A percentile compares a stretch with the other conserved stretches of the same genome.
phyloP scores from a whole-genome alignment of 2,329 filamentous ascomycete genomes.

The Ramularia endophylla region DNA sequence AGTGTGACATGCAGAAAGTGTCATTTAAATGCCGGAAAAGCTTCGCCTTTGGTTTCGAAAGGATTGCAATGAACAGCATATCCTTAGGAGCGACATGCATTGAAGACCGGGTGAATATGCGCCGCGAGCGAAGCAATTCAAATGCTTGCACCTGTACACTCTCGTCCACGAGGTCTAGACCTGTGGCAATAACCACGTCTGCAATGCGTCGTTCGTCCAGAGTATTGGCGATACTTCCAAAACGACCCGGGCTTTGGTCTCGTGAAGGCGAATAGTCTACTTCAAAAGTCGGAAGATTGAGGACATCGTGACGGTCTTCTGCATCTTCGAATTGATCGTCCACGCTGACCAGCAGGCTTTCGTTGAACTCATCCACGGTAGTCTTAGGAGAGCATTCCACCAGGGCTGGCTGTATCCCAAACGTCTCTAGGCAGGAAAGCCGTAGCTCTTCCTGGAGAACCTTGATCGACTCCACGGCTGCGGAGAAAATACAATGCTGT shows the following conservation, averaged over 20 bases:
- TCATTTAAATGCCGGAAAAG: conserved; percentile 58
- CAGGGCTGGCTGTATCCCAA: conserved; percentile 63
- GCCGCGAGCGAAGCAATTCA: conserved; percentile 70
- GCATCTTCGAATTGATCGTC: conserved; percentile 18
- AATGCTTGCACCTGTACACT: conserved; percentile 76
- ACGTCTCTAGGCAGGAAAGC: conserved; percentile 64
- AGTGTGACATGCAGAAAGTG: conserved; percentile 81
- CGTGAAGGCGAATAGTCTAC: conserved; percentile 13
- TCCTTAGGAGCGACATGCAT: conserved; percentile 68
- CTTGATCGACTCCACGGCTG: conserved; percentile 43
- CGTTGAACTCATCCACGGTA: conserved; percentile 74
- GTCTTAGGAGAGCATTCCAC: conserved; percentile 68
- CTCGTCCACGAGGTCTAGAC: conserved; percentile 67
- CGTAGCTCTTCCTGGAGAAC: conserved; percentile 34
- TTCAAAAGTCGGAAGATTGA: conserved; percentile 6
- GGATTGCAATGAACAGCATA: conserved; percentile 75
- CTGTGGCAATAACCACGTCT: conserved; percentile 74
- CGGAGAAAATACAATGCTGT: conserved; percentile 86
- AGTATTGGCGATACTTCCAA: conserved; percentile 18
- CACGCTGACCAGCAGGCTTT: conserved; percentile 54
- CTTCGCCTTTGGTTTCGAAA: conserved; percentile 24
- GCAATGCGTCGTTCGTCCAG: conserved; percentile 57
- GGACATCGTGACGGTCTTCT: conserved; percentile 1
- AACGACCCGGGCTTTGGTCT: conserved; percentile 13
- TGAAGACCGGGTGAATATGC: conserved; percentile 69